Percentiles rank a stretch among this genome's conserved stretches.
phyloP scores from a whole-genome alignment of 495 filamentous ascomycete species.

The Penicillium robsamsonii region DNA sequence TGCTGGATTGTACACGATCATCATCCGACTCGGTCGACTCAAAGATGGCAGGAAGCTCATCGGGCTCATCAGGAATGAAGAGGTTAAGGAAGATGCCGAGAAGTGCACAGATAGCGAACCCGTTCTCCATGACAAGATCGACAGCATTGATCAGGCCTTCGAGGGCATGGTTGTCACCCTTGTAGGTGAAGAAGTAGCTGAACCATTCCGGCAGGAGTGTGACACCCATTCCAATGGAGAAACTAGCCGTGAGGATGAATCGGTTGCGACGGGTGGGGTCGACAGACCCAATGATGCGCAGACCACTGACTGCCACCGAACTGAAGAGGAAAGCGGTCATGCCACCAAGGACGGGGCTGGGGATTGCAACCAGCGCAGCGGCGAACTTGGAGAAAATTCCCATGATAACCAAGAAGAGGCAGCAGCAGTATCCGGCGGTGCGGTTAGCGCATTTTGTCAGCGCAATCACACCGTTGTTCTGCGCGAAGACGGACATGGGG shows the following conservation, averaged over 20 bases:
- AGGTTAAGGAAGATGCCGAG: slow-evolving; percentile 72
- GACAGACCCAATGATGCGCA: slow-evolving; percentile 76
- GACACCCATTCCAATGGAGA: slow-evolving; percentile 76
- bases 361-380: slow-evolving; percentile 82
- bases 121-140: slow-evolving; percentile 73
- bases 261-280: slow-evolving; percentile 82
- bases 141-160: slow-evolving; percentile 83
- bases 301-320: slow-evolving; percentile 79
- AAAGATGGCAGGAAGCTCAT: slow-evolving; percentile 48
- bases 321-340: slow-evolving; percentile 94
- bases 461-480: slow-evolving; percentile 93
- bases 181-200: slow-evolving; percentile 69
- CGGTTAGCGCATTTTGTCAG: slow-evolving; percentile 87
- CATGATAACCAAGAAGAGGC: slow-evolving; percentile 83
- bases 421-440: slow-evolving; percentile 73
- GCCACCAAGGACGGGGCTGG: slow-evolving; percentile 75
- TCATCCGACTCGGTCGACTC: slow-evolving; percentile 23
- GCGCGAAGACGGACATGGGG: slow-evolving; percentile 76
- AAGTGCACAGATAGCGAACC: slow-evolving; percentile 63
- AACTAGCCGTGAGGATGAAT: slow-evolving; percentile 79
- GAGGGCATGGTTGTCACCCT: slow-evolving; percentile 66
- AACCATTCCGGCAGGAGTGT: slow-evolving; percentile 82
- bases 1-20: not conserved
- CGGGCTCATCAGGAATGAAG: slow-evolving; percentile 67
- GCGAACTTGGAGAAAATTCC: slow-evolving; percentile 91